Percentiles rank a stretch among this genome's conserved stretches.
phyloP scores from a whole-genome alignment of 345 rosid genomes.

The Iberis pinnata region DNA sequence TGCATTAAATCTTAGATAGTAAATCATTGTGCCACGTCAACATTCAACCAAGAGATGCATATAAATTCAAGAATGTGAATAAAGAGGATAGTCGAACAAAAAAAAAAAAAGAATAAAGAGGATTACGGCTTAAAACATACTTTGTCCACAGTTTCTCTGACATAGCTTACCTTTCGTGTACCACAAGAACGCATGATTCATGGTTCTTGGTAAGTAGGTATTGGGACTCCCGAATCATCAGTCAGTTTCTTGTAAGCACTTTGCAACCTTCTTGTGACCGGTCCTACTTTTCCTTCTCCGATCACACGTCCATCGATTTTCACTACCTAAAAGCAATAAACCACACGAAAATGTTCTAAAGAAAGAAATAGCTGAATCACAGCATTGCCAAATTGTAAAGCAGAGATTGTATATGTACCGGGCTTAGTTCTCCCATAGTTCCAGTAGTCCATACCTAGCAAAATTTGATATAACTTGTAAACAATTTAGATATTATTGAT shows the following conservation, averaged over 20 bases:
- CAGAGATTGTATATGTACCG: constrained; percentile 36
- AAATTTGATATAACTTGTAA: too few relatives aligned
- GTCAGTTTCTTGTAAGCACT: constrained; percentile 59
- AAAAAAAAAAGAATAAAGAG: too few relatives aligned
- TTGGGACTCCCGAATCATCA: constrained; percentile 56
- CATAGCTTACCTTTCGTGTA: constrained; percentile 13
- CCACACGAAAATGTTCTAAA: neutral
- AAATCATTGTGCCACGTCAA: too few relatives aligned
- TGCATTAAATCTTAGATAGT: too few relatives aligned
- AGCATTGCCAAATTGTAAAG: neutral
- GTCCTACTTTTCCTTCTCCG: constrained; percentile 67
- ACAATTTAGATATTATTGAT: neutral
- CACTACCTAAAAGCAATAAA: constrained; percentile 42
- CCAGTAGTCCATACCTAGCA: constrained; percentile 93
- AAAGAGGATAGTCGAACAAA: too few relatives aligned
- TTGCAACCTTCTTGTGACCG: constrained; percentile 54
- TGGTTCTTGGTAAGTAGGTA: constrained; percentile 42
- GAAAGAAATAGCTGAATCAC: neutral
- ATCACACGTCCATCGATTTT: constrained; percentile 60
- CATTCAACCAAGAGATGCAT: too few relatives aligned
- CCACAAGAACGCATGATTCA: neutral
- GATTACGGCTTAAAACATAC: too few relatives aligned
- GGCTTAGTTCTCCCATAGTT: constrained; percentile 91
- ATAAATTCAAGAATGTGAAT: too few relatives aligned
- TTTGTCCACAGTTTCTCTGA: too few relatives aligned